These are phyloP conservation scores for Ogataea naganishii DNA, from an alignment of 805 yeast genomes.

Conservation along the genomic window DNA sequence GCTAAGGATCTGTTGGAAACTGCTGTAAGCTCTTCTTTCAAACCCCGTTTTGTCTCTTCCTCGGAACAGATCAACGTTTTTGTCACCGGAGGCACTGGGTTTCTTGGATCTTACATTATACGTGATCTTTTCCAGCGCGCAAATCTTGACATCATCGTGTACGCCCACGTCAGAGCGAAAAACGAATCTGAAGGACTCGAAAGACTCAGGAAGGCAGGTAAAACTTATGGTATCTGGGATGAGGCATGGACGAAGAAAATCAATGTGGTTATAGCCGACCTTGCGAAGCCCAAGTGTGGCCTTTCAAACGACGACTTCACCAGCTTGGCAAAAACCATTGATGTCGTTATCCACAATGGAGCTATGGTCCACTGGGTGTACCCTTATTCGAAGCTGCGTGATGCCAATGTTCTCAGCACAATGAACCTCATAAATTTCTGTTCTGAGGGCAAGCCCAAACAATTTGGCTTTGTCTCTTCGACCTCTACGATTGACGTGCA, in stretches of 20 bases:
- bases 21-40: constrained; percentile 35
- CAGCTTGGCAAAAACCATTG: constrained; percentile 48
- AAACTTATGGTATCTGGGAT: constrained; percentile 77
- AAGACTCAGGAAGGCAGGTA: constrained; percentile 67
- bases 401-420: constrained; percentile 87
- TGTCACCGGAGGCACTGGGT: constrained; percentile 95
- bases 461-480: constrained; percentile 87
- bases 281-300: constrained; percentile 70
- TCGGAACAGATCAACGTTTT: constrained; percentile 40
- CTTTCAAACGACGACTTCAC: constrained; percentile 49
- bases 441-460: constrained; percentile 73
- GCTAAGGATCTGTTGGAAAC: constrained; percentile 45
- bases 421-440: constrained; percentile 75
- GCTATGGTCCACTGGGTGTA: constrained; percentile 99
- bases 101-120: constrained; percentile 84
- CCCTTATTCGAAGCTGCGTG: constrained; percentile 84
- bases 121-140: constrained; percentile 61
- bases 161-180: constrained; percentile 87
- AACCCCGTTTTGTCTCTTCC: constrained; percentile 26
- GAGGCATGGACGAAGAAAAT: constrained; percentile 49
- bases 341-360: constrained; percentile 89
- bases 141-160: constrained; percentile 45
- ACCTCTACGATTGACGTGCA: constrained; percentile 89
- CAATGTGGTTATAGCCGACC: constrained; percentile 74
- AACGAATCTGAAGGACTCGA: constrained; percentile 60